These are phyloP conservation scores for Paramecium tetraurelia DNA, from an alignment of 73 alveolate genomes.

Conservation along the genomic window DNA sequence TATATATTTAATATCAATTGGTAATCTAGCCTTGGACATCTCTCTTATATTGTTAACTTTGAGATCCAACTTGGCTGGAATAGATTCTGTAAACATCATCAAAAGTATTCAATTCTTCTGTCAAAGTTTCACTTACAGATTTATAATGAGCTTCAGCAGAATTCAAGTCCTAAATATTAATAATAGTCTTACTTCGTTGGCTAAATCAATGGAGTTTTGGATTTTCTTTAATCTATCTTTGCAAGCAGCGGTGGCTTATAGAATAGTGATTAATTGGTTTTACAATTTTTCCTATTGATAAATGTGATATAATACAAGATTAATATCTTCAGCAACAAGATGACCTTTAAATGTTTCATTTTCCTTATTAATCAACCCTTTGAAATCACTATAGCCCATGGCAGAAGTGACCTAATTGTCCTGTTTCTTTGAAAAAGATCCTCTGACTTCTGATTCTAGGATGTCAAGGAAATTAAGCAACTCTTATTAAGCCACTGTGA, in stretches of 20 bases:
- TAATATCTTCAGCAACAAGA: conserved; percentile 22
- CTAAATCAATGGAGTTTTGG: conserved; percentile 23
- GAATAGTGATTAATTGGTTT: conserved; percentile 20
- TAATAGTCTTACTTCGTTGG: not conserved
- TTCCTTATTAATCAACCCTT: conserved; percentile 15
- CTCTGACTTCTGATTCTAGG: conserved; percentile 33
- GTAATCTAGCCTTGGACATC: not conserved
- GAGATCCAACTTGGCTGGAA: conserved; percentile 24
- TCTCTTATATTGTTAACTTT: not conserved
- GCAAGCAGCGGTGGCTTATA: conserved; percentile 51
- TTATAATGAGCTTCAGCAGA: not conserved
- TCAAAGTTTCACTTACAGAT: not conserved
- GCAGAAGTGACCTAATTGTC: conserved; percentile 32
- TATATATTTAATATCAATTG: not conserved
- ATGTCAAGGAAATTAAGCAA: not conserved
- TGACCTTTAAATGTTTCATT: conserved; percentile 47
- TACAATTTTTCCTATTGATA: not conserved
- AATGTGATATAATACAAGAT: not conserved
- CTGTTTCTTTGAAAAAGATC: not conserved
- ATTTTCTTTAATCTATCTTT: conserved; percentile 37
- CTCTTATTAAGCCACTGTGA: conserved; percentile 28
- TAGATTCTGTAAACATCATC: conserved; percentile 52
- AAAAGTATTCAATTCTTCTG: conserved; percentile 9
- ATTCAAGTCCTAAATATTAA: not conserved
- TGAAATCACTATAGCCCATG: conserved; percentile 45